phyloP scores from a whole-genome alignment of 2,329 filamentous ascomycete species.

The Botrytis aclada region DNA sequence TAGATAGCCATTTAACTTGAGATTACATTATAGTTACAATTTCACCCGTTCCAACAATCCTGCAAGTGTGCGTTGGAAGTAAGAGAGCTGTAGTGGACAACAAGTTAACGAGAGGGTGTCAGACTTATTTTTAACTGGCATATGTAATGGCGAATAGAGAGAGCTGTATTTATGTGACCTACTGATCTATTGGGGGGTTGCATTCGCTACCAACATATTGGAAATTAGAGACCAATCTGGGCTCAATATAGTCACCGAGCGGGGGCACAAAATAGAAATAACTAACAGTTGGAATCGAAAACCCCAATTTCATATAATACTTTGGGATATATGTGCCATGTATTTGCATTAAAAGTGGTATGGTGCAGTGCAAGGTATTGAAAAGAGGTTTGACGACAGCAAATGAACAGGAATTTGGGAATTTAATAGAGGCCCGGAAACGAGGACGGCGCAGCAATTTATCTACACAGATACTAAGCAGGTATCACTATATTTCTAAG shows the following conservation, averaged over 20 bases:
- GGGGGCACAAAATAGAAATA: background rate
- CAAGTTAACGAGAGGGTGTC: background rate
- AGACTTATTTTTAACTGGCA: background rate
- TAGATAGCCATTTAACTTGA: background rate
- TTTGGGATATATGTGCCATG: background rate
- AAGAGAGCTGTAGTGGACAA: background rate
- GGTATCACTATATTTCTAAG: background rate
- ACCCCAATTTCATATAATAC: background rate
- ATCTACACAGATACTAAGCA: background rate
- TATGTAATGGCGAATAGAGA: background rate
- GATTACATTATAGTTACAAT: background rate
- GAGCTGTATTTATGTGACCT: background rate
- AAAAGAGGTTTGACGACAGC: background rate
- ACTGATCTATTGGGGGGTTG: background rate
- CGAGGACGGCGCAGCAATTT: background rate
- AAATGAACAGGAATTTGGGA: background rate
- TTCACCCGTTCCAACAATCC: background rate
- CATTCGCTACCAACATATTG: background rate
- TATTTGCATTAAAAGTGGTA: background rate
- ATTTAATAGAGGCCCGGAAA: background rate
- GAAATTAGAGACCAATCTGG: background rate
- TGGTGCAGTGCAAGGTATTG: background rate
- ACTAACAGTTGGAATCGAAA: background rate
- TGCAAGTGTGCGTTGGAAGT: background rate
- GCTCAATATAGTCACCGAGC: background rate